Base-by-base conservation (phyloP, 2,329 filamentous ascomycete genomes). In the Ophiostoma triangulosporum region DNA sequence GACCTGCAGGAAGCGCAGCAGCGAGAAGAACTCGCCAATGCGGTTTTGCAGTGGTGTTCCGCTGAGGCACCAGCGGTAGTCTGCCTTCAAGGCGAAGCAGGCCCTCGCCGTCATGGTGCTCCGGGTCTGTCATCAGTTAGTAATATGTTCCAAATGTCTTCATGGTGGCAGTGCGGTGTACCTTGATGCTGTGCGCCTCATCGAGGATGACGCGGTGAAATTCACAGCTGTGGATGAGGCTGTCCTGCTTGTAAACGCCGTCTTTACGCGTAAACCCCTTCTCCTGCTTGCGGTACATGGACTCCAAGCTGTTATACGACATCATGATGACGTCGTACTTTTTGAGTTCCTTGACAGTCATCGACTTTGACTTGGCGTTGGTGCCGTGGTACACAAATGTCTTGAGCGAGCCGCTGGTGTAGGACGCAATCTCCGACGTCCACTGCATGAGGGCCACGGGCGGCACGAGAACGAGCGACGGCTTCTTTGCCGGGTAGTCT, bases 401-500 rank as follows among this genome's bases (percentile, higher is more conserved):
- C 61, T 94, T 95, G 57, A 98, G 74, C 53, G 84, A 88, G 31
- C 88, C 88, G 62, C 93, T 82, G 0, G 93, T 97, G 67, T 97
- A 80, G 14, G 81, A 78, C 29, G 80, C 77, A 56, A 91, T 90
- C 67, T 91, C 86, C 6, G 80, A 78, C 60, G 84, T 86, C 91
- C 91, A 97, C 64, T 97, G 91, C 86, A 96, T 94, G 50, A 97
- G 70, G 38, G 91, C 91, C 38, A 96, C 91, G 0, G 91, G 91
- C 0, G 91, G 91, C 0, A 95, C 89, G 32, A 96, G 76, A 1
- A 97, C 90, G 4, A 97, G 74, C 0, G 88, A 86, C 1, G 93
- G 91, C 53, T 84, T 71, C 60, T 84, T 85, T 22, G 83, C 86
- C 3, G 90, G 91, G 62, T 87, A 96, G 65, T 97, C 90, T 1